These are phyloP conservation scores for Corymbia maculata DNA, from an alignment of 345 rosid species.

Conservation along the genomic window DNA sequence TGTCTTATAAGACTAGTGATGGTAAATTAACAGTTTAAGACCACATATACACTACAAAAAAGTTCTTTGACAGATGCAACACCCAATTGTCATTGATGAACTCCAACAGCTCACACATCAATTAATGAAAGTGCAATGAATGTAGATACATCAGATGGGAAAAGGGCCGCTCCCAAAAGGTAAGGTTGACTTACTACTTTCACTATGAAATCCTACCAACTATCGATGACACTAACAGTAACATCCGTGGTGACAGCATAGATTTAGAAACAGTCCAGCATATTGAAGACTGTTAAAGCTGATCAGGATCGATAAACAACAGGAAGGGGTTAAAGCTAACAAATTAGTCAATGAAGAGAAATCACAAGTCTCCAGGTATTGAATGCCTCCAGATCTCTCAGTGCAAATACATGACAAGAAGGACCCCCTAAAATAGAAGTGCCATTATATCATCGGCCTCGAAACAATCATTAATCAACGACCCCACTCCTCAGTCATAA, in stretches of 20 bases:
- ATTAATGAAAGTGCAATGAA: background rate
- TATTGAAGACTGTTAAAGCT: background rate
- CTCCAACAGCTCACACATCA: background rate
- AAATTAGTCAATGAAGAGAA: background rate
- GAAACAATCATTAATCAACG: background rate
- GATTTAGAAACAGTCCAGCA: background rate
- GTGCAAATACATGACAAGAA: background rate
- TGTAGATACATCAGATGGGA: background rate
- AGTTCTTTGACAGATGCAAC: background rate
- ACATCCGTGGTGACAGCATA: background rate
- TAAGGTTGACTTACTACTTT: background rate
- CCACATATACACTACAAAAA: background rate
- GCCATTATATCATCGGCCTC: background rate
- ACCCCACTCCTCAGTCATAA: background rate
- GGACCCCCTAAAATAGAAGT: background rate
- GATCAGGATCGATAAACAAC: background rate
- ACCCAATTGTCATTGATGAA: background rate
- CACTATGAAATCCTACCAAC: background rate
- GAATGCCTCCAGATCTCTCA: background rate
- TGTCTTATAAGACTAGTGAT: background rate
- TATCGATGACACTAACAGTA: background rate
- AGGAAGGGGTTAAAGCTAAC: background rate
- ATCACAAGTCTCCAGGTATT: background rate
- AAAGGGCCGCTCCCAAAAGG: background rate
- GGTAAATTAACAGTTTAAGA: background rate